Evolutionary conservation across 2,329 filamentous ascomycete species (phyloP).

Genomic region (Aquanectria penicillioides): DNA sequence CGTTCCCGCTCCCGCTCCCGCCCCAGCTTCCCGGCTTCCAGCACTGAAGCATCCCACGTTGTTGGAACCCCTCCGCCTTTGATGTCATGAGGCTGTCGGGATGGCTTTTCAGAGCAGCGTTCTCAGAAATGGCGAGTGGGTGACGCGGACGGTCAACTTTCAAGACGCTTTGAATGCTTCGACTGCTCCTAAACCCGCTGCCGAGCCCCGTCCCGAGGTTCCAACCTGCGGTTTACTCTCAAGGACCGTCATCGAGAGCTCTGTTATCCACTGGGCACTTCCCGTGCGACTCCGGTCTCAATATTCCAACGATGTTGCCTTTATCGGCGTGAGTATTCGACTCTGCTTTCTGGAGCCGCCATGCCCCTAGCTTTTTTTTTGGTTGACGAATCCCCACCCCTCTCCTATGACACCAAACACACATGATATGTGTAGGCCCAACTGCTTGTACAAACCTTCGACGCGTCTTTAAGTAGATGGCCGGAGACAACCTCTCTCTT

Average conservation of each 20-base stretch:
- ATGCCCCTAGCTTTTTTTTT: too few species aligned
- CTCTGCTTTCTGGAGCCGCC: neutral
- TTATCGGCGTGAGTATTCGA: conserved; percentile 75
- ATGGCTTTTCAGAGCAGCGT: conserved; percentile 65
- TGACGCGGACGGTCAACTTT: conserved; percentile 61
- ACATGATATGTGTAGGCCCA: too few species aligned
- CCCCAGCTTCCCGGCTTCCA: neutral
- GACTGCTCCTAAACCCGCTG: conserved; percentile 43
- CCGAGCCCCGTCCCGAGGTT: conserved; percentile 47
- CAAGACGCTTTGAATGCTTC: conserved; percentile 54
- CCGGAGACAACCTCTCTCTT: too few species aligned
- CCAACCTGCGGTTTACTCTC: conserved; percentile 79
- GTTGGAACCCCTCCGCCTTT: conserved; percentile 1
- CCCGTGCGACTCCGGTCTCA: conserved; percentile 80
- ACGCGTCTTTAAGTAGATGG: too few species aligned
- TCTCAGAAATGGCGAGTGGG: conserved; percentile 65
- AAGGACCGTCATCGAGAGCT: conserved; percentile 80
- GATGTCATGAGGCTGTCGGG: conserved; percentile 37
- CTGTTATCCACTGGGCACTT: conserved; percentile 79
- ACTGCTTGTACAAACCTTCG: too few species aligned
- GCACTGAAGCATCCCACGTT: conserved; percentile 1
- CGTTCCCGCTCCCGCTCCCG: conserved; percentile 6
- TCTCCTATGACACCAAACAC: too few species aligned
- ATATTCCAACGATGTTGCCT: conserved; percentile 82
- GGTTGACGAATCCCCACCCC: too few species aligned